phyloP scores from a whole-genome alignment of 2,329 filamentous ascomycete species.

The Sclerotinia sclerotiorum region DNA sequence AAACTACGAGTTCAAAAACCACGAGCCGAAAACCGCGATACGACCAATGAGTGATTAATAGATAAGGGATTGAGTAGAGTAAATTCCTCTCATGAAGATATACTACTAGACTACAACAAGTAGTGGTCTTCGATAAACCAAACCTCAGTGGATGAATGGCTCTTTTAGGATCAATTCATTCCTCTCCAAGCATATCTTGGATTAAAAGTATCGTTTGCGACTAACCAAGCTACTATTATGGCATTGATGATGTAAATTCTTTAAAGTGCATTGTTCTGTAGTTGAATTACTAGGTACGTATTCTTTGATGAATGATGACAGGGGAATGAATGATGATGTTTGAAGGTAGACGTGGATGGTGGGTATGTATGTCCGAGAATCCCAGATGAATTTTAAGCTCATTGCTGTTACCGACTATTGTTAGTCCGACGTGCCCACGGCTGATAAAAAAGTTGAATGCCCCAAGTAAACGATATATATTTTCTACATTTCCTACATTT shows the following conservation, averaged over 20 bases:
- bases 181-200: neutral
- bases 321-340: neutral
- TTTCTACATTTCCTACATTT: neutral
- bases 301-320: constrained; percentile 8
- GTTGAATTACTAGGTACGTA: neutral
- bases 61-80: neutral
- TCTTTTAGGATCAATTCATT: neutral
- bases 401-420: constrained; percentile 3
- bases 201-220: neutral
- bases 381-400: constrained; percentile 3
- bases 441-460: constrained; percentile 12
- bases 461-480: neutral
- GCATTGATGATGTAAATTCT: constrained; percentile 17
- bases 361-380: neutral
- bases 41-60: neutral
- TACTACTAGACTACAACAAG: neutral
- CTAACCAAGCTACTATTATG: neutral
- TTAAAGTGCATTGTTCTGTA: constrained; percentile 1
- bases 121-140: neutral
- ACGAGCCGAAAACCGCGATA: neutral
- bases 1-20: neutral
- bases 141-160: neutral
- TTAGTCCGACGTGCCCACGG: neutral
- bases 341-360: neutral
- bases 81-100: neutral